Conservation (phyloP, 768 basidiomycete species). For the Hirschioporus abietinus region DNA sequence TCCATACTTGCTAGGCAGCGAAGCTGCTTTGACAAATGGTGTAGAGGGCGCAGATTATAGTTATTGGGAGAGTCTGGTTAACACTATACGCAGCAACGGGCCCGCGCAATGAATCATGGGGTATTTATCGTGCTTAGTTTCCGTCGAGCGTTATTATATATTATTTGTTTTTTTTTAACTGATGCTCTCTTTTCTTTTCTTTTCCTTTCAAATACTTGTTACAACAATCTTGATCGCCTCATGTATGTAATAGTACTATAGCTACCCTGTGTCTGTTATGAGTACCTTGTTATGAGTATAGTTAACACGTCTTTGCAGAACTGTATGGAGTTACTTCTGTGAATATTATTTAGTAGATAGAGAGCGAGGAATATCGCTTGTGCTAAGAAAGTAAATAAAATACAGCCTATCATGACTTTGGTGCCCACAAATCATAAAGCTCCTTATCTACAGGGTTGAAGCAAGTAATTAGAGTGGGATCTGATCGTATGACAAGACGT, state of each 20-base stretch:
- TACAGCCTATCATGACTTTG: conserved; percentile 29
- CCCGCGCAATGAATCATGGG: conserved; percentile 15
- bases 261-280: background rate
- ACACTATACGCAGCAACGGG: conserved; percentile 34
- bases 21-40: conserved; percentile 41
- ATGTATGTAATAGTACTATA: background rate
- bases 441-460: conserved; percentile 76
- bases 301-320: background rate
- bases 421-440: conserved; percentile 74
- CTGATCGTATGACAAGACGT: conserved; percentile 50
- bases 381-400: background rate
- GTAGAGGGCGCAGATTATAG: conserved; percentile 67
- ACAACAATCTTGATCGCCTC: background rate
- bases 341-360: background rate
- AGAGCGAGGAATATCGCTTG: background rate
- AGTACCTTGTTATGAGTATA: background rate
- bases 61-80: conserved; percentile 81
- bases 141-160: background rate
- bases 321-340: background rate
- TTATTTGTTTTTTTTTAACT: conserved; percentile 1
- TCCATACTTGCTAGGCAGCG: conserved; percentile 29
- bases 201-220: background rate
- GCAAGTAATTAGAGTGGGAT: conserved; percentile 61
- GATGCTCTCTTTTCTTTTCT: background rate
- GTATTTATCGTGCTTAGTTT: background rate